Base-by-base conservation (phyloP, 228 moss, liverwort and hornwort genomes). In the Sphagnum fallax region DNA sequence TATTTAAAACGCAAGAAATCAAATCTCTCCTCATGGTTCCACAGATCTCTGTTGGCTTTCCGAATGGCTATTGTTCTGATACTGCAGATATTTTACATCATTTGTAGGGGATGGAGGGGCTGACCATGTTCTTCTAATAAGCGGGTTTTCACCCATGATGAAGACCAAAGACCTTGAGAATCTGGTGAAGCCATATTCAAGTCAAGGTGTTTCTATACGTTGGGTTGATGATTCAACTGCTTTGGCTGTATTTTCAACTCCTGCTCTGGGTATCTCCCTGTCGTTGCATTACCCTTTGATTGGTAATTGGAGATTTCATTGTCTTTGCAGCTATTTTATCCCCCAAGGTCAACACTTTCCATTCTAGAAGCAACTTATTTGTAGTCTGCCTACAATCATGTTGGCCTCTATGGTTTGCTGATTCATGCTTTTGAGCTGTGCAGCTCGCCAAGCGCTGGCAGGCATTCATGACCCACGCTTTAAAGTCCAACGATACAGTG, bases 131-230 rank as follows among this genome's bases (percentile, higher is more conserved):
- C 83, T 96, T 63, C 73, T 92, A 52, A 82, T 96, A 72, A 77
- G 78, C 12, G 90, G 73, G 12, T 96, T 91, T 74, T 82, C 89
- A 5, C 89, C 91, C 11, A 81, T 81, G 68, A 52, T 80, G 5
- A 88, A 82, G 75, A 88, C 87, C 8, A 91, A 82, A 73, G 95
- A 96, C 75, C 72, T 96, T 60, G 95, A 96, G 73, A 86, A 88
- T 59, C 73, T 96, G 68, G 66, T 96, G 50, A 77, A 84, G 65
- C 88, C 89, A 47, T 89, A 82, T 52, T 78, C 88, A 6, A 79
- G 71, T 51, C 79, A 86, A 77, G 88, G 87, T 65, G 78, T 87
- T 67, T 79, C 78, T 60, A 63, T 96, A 51, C 87, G 92, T 65
- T 86, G 91, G 90, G 75, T 96, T 73, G 91, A 95, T 53, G 86